Evolutionary conservation across 140 eudicot genomes (phyloP), one percentile per base, ranked within the genome.

Genomic region (Stevia rebaudiana): DNA sequence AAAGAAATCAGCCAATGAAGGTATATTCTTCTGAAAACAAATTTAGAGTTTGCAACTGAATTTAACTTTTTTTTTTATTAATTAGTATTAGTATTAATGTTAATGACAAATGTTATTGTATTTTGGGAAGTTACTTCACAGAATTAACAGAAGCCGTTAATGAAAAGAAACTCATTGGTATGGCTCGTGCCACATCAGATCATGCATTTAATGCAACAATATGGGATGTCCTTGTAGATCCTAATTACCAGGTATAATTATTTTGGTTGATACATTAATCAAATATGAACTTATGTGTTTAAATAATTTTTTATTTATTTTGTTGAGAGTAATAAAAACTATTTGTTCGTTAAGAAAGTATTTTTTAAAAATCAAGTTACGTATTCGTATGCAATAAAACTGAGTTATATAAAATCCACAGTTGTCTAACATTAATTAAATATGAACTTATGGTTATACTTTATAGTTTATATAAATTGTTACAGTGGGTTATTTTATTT

Each of bases 141-240:
- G 97, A 83, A 67, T 72, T 86, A 83, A 83, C 90, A 85, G 97
- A 78, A 68, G 79, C 70, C 46, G 49, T 68, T 79, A 74, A 57
- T 47, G 78, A 79, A 24, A 92, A 77, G 86, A 88, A 67, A 86
- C 88, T 92, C 61, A 88, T 92, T 63, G 98, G 96, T 53, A 85
- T 92, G 92, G 98, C 98, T 54, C 98, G 98, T 61, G 98, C 98
- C 68, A 92, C 98, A 54, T 92, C 96, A 48, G 98, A 92, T 75
- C 98, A 92, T 61, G 96, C 96, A 49, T 91, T 92, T 75, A 88
- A 87, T 81, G 96, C 98, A 61, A 92, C 98, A 25, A 92, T 92
- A 61, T 92, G 98, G 98, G 98, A 92, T 78, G 98, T 92, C 44
- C 85, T 92, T 81, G 98, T 92, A 61, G 98, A 92, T 79, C 98